Base-by-base conservation (phyloP, 768 basidiomycete species). In the Phlegmacium glaucopus region DNA sequence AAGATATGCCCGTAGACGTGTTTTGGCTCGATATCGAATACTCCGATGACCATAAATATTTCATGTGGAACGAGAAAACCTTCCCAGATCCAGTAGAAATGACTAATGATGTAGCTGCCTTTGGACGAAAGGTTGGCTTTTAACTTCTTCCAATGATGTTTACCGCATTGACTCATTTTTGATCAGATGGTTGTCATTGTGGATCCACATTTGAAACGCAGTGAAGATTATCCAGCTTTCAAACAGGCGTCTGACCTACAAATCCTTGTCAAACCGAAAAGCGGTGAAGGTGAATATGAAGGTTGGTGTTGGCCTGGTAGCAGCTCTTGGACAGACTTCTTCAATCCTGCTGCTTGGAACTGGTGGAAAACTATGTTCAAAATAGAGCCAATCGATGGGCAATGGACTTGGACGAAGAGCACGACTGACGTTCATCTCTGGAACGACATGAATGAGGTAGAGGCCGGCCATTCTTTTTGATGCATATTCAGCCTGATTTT, bases 381-480 rank as follows among this genome's bases (percentile, higher is more conserved):
- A 65, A 74, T 72, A 8, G 66, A 74, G 51, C 68, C 72, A 27
- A 71, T 66, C 58, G 73, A 73, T 50, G 78, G 74, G 39, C 68
- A 74, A n/a, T 91, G 83, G 79, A 71, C 81, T 6, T 91, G 90
- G 87, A 79, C 74, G 0, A 69, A 89, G 52, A 89, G 94, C 55
- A 92, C 91, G 2, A 80, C 85, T 26, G 79, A 82, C 55, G 78
- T 97, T 11, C 86, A 85, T 63, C 93, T 98, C 55, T 99, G 96
- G 96, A 98, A 98, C 62, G 96, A 99, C 61, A 99, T 99, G 96
- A 97, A 97, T 56, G 96, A 98, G 80, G 92, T 92, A 42, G 7
- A 74, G 1, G 6, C 29, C 12, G 0, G 5, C 2, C 18, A 30
- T 29, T 28, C 9, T 22, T n/a, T 12, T 15, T 42, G 44, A 38